Percentiles rank a stretch among this genome's conserved stretches.
phyloP scores from a whole-genome alignment of 441 rosid genomes.

The Croton laevigatus region DNA sequence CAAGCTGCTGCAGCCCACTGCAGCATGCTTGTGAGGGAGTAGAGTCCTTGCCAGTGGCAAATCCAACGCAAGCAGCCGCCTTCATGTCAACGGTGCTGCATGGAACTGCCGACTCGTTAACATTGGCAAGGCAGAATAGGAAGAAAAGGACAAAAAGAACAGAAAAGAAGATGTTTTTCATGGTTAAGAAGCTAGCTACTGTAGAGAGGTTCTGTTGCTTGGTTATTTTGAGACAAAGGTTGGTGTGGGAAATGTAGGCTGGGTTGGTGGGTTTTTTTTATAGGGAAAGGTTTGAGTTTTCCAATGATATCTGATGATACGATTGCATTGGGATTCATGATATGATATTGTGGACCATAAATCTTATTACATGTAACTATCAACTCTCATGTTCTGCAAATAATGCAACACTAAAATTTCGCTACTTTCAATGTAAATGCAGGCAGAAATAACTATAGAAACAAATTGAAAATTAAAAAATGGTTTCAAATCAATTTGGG shows the following conservation, averaged over 20 bases:
- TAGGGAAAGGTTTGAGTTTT: background rate
- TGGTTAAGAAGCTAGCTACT: background rate
- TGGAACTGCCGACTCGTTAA: conserved; percentile 20
- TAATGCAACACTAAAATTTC: too few relatives aligned
- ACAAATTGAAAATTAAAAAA: too few relatives aligned
- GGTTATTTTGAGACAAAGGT: background rate
- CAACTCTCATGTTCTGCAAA: too few relatives aligned
- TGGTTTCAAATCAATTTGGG: too few relatives aligned
- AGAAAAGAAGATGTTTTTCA: conserved; percentile 25
- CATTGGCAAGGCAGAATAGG: conserved; percentile 8
- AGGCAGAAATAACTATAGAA: too few relatives aligned
- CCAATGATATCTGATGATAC: background rate
- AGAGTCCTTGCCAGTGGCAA: conserved; percentile 31
- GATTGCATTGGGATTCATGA: conserved; percentile 3
- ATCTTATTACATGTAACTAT: too few relatives aligned
- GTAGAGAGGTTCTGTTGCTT: background rate
- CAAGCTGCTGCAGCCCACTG: conserved; percentile 30
- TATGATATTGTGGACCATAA: too few relatives aligned
- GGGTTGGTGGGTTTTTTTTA: background rate
- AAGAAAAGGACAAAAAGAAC: conserved; percentile 15
- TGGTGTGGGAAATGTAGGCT: background rate
- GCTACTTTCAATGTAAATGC: too few relatives aligned
- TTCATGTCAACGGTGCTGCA: conserved; percentile 27
- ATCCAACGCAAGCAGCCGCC: conserved; percentile 29
- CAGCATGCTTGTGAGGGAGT: conserved; percentile 27